phyloP scores from a whole-genome alignment of 257 asterid genomes.

The Salvia miltiorrhiza region DNA sequence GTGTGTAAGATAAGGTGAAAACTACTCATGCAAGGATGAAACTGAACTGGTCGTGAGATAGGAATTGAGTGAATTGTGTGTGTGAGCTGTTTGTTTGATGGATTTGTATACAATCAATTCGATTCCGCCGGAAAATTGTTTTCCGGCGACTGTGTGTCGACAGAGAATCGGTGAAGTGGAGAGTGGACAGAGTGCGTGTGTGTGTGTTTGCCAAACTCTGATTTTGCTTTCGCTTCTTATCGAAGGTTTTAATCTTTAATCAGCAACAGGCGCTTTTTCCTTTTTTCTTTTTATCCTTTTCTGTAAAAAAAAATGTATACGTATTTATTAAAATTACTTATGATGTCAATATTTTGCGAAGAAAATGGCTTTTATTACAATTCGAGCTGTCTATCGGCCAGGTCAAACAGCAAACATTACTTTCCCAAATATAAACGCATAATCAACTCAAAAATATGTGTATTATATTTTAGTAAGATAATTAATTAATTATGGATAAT shows the following conservation, averaged over 20 bases:
- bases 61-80: background rate
- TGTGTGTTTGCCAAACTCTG: background rate
- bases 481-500: background rate
- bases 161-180: constrained; percentile 11
- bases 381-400: background rate
- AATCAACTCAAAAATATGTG: background rate
- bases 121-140: constrained; percentile 8
- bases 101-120: background rate
- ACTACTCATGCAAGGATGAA: constrained; percentile 25
- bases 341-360: background rate
- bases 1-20: background rate
- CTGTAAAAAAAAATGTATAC: background rate
- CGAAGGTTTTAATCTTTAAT: background rate
- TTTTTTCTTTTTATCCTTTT: background rate
- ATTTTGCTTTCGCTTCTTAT: constrained; percentile 1
- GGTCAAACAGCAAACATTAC: background rate
- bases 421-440: background rate
- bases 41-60: constrained; percentile 2
- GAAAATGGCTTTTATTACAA: background rate
- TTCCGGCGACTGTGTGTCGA: constrained; percentile 15
- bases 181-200: constrained; percentile 5
- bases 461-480: background rate
- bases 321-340: background rate
- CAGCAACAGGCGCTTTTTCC: background rate
- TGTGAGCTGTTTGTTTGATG: background rate